Conservation (phyloP, 73 alveolate species). For the Paramecium caudatum region DNA sequence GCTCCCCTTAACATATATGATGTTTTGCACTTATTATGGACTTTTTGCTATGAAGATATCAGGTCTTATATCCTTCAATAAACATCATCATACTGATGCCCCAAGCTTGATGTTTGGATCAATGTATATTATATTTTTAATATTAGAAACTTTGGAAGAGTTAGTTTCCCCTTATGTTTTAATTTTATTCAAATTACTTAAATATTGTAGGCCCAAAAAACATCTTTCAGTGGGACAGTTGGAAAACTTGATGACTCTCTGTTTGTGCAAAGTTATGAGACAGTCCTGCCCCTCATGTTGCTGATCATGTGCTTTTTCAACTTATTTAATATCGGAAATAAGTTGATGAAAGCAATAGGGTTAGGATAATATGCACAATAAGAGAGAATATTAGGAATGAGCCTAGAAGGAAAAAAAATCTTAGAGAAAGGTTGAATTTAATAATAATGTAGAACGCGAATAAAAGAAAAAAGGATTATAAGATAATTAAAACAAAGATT, state of each 20-base stretch:
- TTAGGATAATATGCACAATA: slow-evolving; percentile 37
- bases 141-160: slow-evolving; percentile 72
- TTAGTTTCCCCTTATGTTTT: slow-evolving; percentile 66
- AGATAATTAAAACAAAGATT: too few relatives aligned
- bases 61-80: slow-evolving; percentile 53
- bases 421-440: slow-evolving; percentile 3
- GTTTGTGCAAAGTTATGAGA: slow-evolving; percentile 15
- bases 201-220: neutral
- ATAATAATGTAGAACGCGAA: neutral
- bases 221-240: slow-evolving; percentile 24
- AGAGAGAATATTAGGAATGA: neutral
- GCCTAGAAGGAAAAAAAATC: slow-evolving; percentile 22
- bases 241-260: slow-evolving; percentile 27
- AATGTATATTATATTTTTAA: slow-evolving; percentile 26
- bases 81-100: slow-evolving; percentile 75
- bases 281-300: slow-evolving; percentile 16
- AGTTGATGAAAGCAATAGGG: slow-evolving; percentile 48
- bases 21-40: slow-evolving; percentile 70
- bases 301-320: slow-evolving; percentile 50
- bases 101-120: slow-evolving; percentile 75
- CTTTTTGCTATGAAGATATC: slow-evolving; percentile 65
- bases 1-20: slow-evolving; percentile 58
- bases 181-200: slow-evolving; percentile 57
- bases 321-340: slow-evolving; percentile 53
- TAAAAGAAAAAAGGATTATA: neutral